Evolutionary conservation across 2,329 filamentous ascomycete genomes (phyloP), one percentile per base, ranked within the genome.

Genomic region (Talaromyces sp.): DNA sequence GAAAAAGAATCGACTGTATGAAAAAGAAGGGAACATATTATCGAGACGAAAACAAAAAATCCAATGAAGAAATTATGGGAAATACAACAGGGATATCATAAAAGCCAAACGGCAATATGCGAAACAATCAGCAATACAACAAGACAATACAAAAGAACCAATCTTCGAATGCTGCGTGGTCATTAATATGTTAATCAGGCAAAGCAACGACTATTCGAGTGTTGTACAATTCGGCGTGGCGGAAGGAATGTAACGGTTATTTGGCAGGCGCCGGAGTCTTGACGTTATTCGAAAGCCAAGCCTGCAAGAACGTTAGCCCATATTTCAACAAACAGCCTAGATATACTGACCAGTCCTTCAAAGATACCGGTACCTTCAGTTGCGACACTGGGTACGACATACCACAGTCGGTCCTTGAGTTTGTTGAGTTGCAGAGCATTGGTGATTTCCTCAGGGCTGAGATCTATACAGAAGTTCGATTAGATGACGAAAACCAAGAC

Each of bases 271-370:
- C 58, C 1, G 54, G 74, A 31, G 75, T 76, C 78, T 92, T 92
- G 77, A 92, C 87, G 70, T 91, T 92, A 77, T 90, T 90, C 64
- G 88, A 91, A 64, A 93, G 80, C 89, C 89, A 92, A 56, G 86
- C 80, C 81, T 83, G 62, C 21, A 51, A 55, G 51, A 35, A 15
- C n/a, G 46, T 60, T 9, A 60, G 48, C 25, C 28, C 35, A 33
- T 53, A 66, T 52, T 28, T 56, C 41, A 59, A 50, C 43, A 13
- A 17, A 36, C 31, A 31, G 13, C 8, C 43, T n/a, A 53, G 45
- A 2, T 39, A 19, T 39, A 22, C 78, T 73, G 76, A 83, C 87
- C 71, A 94, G 78, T 65, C 89, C 89, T 75, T 93, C 89, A 65
- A 91, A 82, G 60, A 94, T 81, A 67, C 89, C 89, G 70, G 91